A percentile compares a stretch with the other conserved stretches of the same genome.
Conservation (phyloP, 345 rosid genomes). For the Salix brachista region DNA sequence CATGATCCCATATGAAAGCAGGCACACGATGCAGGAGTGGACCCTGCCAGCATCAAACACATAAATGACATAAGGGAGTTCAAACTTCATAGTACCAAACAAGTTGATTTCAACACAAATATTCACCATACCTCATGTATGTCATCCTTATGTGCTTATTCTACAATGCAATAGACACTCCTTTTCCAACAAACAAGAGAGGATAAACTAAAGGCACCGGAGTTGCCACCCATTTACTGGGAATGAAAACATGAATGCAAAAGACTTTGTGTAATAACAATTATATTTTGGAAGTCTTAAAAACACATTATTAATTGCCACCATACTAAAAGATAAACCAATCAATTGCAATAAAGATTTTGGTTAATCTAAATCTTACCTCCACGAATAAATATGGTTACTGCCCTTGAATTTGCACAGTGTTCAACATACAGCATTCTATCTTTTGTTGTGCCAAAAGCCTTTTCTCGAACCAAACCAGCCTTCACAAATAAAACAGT, state of each 20-base stretch:
- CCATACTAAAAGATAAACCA: not conserved
- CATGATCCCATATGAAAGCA: not conserved
- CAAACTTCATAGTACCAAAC: not conserved
- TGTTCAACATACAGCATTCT: constrained; percentile 76
- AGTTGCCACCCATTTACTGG: not conserved
- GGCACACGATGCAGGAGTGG: not conserved
- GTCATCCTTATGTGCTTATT: not conserved
- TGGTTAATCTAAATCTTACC: constrained; percentile 38
- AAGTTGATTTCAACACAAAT: not conserved
- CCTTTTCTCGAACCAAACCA: constrained; percentile 72
- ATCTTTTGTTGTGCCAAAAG: constrained; percentile 81
- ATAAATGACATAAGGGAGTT: not conserved
- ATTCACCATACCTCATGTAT: not conserved
- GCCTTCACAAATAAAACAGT: constrained; percentile 43
- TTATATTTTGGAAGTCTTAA: not conserved
- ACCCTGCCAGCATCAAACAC: not conserved
- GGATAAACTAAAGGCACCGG: not conserved
- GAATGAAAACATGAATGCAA: not conserved
- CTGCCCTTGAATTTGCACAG: constrained; percentile 78
- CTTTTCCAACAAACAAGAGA: not conserved
- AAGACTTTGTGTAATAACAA: not conserved
- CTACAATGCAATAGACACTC: not conserved
- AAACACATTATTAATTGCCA: not conserved
- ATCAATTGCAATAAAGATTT: not conserved
- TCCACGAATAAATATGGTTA: constrained; percentile 88